Conservation (phyloP, 1,139 yeast species). For the Blastobotrys serpentis region DNA sequence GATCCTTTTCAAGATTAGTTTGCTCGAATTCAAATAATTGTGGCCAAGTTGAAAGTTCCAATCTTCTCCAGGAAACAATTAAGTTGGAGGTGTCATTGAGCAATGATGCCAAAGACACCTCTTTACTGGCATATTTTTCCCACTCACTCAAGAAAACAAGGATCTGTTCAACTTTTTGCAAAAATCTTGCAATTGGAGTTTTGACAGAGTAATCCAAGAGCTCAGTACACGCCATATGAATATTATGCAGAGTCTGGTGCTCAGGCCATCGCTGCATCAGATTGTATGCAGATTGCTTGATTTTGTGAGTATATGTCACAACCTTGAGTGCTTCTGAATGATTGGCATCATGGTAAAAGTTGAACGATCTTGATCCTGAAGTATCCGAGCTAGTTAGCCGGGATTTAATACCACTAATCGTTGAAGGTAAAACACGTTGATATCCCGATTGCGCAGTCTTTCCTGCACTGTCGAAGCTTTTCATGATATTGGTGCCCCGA, state of each 20-base stretch:
- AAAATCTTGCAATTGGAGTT: slow-evolving; percentile 72
- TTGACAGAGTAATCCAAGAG: slow-evolving; percentile 59
- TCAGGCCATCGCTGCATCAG: slow-evolving; percentile 85
- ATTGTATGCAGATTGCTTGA: slow-evolving; percentile 49
- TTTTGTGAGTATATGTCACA: slow-evolving; percentile 48
- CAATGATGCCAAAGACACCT: slow-evolving; percentile 60
- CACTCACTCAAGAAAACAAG: slow-evolving; percentile 82
- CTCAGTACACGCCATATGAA: slow-evolving; percentile 66
- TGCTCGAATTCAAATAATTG: slow-evolving; percentile 72
- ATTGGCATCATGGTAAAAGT: slow-evolving; percentile 70
- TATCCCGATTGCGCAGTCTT: background rate
- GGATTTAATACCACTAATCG: background rate
- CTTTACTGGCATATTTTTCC: slow-evolving; percentile 87
- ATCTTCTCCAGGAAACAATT: slow-evolving; percentile 85
- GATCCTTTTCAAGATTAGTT: slow-evolving; percentile 42
- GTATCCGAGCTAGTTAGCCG: slow-evolving; percentile 1
- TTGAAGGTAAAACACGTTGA: background rate
- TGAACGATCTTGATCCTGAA: slow-evolving; percentile 36
- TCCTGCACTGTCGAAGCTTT: background rate
- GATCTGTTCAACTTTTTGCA: slow-evolving; percentile 84
- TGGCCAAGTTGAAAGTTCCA: slow-evolving; percentile 87
- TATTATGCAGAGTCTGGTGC: slow-evolving; percentile 79
- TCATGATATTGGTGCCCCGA: slow-evolving; percentile 12
- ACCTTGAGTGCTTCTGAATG: slow-evolving; percentile 62
- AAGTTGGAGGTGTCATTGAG: slow-evolving; percentile 60